phyloP scores from a whole-genome alignment of 345 rosid genomes.

The Luvunga scandens region DNA sequence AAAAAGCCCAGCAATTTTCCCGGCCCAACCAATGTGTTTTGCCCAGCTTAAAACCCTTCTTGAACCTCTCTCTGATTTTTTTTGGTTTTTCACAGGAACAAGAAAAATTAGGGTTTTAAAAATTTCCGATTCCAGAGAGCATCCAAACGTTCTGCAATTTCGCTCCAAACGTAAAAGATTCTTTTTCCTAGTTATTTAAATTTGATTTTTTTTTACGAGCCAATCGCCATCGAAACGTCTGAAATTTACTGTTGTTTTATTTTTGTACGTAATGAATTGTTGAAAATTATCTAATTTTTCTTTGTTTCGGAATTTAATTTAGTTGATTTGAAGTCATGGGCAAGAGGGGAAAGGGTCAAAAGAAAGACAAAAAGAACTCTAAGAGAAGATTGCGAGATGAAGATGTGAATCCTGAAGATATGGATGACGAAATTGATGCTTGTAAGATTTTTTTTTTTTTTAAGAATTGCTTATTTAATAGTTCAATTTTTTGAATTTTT shows the following conservation, averaged over 20 bases:
- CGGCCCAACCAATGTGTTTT: too few species aligned
- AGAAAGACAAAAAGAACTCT: constrained; percentile 34
- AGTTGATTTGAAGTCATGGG: constrained; percentile 43
- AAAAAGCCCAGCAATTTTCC: too few species aligned
- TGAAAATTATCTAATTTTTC: background rate
- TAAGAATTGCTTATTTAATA: background rate
- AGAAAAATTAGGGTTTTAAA: background rate
- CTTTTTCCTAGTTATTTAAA: background rate
- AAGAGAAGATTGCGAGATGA: constrained; percentile 38
- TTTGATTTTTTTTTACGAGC: too few species aligned
- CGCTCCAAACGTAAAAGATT: background rate
- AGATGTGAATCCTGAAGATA: constrained; percentile 37
- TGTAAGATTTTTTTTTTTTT: constrained; percentile 32
- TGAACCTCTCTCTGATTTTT: background rate
- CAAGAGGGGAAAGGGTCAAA: constrained; percentile 48
- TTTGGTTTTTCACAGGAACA: background rate
- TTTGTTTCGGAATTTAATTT: background rate
- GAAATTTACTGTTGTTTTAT: too few species aligned
- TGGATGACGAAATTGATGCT: constrained; percentile 72
- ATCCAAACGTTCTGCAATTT: background rate
- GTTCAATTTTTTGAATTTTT: background rate
- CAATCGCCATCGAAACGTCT: too few species aligned
- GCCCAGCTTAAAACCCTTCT: background rate
- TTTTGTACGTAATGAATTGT: background rate
- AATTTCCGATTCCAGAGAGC: background rate